Conservation (phyloP, 106 monocot genomes). For the Triglochin maritima region DNA sequence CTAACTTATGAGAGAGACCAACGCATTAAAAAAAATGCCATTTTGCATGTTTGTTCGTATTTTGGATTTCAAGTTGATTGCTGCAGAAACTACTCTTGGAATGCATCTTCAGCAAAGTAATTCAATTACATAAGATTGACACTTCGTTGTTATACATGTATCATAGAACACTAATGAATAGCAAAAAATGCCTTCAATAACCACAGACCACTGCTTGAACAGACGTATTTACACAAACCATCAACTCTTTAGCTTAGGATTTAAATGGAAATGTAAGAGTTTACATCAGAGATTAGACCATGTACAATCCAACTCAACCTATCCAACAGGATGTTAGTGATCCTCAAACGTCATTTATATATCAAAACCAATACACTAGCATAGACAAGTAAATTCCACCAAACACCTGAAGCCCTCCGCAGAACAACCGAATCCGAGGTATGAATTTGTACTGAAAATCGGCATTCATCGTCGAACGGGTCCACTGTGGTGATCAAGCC, state of each 20-base stretch:
- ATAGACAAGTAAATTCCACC: background rate
- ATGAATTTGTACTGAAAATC: conserved; percentile 42
- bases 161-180: no score
- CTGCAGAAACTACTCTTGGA: no score
- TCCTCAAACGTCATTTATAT: no score
- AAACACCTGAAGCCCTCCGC: background rate
- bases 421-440: background rate
- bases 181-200: background rate
- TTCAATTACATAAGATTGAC: no score
- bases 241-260: background rate
- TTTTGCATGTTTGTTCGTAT: no score
- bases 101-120: no score
- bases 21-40: no score
- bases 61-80: no score
- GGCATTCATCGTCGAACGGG: conserved; percentile 68
- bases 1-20: no score
- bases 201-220: background rate
- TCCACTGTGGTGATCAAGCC: conserved; percentile 86
- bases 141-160: no score
- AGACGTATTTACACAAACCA: background rate
- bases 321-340: no score
- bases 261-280: background rate
- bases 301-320: background rate
- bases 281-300: background rate
- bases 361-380: no score